These are phyloP conservation scores for Cryphonectria carpinicola DNA, from an alignment of 2,329 filamentous ascomycete species.

Conservation along the genomic window DNA sequence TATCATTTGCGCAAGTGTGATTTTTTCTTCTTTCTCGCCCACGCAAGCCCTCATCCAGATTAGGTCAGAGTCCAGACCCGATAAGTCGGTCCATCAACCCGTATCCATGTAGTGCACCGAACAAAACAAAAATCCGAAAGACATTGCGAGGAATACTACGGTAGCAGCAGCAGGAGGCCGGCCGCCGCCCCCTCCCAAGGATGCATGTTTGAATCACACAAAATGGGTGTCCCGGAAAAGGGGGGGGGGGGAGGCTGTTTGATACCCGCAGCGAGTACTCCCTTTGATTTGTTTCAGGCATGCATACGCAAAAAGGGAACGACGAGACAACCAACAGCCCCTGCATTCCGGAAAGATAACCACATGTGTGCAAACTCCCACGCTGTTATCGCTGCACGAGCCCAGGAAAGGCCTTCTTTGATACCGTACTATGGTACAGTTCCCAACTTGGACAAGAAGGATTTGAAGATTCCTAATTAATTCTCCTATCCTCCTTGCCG, in stretches of 20 bases:
- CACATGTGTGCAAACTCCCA: background rate
- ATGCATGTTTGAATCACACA: background rate
- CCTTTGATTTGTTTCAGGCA: background rate
- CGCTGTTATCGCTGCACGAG: background rate
- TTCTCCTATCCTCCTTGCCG: background rate
- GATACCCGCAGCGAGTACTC: background rate
- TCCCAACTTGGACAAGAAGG: background rate
- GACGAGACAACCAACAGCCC: too few relatives aligned
- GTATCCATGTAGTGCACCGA: background rate
- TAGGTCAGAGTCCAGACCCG: too few relatives aligned
- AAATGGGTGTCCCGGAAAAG: background rate
- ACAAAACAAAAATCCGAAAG: background rate
- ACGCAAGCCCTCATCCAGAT: too few relatives aligned
- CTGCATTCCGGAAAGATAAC: background rate
- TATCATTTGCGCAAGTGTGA: too few relatives aligned
- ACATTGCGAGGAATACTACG: background rate
- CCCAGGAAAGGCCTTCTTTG: background rate
- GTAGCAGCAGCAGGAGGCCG: background rate
- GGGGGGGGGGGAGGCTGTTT: too few relatives aligned
- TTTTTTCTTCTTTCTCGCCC: too few relatives aligned
- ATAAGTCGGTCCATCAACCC: background rate
- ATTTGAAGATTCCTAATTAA: background rate
- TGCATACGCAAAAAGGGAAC: background rate
- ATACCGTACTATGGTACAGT: background rate
- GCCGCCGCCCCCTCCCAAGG: background rate